These are phyloP conservation scores for Lunasporangiospora selenospora DNA, from an alignment of 192 early-diverging fungal genomes.

Conservation along the genomic window DNA sequence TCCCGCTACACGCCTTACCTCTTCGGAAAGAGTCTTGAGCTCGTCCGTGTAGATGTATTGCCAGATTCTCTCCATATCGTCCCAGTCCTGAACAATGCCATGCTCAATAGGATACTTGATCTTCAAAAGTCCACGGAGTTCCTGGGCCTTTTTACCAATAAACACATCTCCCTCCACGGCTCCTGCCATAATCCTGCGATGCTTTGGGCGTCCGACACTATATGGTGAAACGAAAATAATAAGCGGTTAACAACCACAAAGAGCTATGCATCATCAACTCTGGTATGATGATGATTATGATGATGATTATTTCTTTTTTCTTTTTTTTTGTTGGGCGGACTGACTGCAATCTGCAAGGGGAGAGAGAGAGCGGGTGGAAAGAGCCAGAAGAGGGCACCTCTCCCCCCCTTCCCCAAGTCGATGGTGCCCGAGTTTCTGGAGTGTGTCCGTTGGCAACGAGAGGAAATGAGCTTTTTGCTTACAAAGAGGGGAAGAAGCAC, in stretches of 20 bases:
- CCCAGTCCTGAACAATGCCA: constrained; percentile 97
- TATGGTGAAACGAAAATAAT: neutral
- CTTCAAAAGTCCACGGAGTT: constrained; percentile 91
- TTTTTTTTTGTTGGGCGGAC: neutral
- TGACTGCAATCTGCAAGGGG: too few species aligned
- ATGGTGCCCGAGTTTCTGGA: neutral
- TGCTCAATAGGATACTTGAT: constrained; percentile 98
- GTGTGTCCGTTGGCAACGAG: neutral
- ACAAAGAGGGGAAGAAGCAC: constrained; percentile 94
- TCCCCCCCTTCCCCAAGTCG: neutral
- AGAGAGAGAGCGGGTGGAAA: neutral
- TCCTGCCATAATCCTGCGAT: constrained; percentile 96
- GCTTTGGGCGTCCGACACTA: constrained; percentile 96
- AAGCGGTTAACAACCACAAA: neutral
- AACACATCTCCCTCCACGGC: constrained; percentile 96
- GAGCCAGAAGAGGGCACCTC: neutral
- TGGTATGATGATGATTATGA: too few species aligned
- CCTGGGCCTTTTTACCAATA: constrained; percentile 96
- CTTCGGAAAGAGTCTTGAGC: constrained; percentile 93
- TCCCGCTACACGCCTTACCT: constrained; percentile 61
- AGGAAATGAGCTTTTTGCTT: constrained; percentile 40
- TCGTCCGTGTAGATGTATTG: constrained; percentile 97
- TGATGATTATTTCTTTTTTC: neutral
- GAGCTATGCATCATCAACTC: too few species aligned
- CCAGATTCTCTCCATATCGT: constrained; percentile 99